Conservation (phyloP, 1,139 yeast genomes). For the Blastobotrys buckinghamii region DNA sequence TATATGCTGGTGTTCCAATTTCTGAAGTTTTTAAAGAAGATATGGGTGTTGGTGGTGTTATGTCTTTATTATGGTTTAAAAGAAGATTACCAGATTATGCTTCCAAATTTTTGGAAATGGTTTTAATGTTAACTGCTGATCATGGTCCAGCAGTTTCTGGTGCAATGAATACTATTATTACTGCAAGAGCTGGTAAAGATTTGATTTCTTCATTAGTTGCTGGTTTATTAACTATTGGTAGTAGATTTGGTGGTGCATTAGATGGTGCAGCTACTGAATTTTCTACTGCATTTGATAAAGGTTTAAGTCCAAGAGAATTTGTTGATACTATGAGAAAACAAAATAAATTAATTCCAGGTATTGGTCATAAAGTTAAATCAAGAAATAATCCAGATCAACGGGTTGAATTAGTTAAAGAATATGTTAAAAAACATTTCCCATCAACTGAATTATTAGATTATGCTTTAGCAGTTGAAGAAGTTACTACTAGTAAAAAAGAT, state of each 20-base stretch:
- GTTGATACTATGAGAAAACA: constrained; percentile 44
- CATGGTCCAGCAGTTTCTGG: constrained; percentile 46
- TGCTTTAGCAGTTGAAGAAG: constrained; percentile 45
- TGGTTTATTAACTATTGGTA: constrained; percentile 42
- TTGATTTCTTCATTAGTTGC: constrained; percentile 42
- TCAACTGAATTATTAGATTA: constrained; percentile 39
- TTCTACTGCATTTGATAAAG: constrained; percentile 40
- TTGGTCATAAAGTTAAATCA: constrained; percentile 44
- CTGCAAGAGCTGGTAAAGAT: constrained; percentile 45
- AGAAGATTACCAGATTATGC: constrained; percentile 41
- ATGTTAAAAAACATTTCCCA: constrained; percentile 42
- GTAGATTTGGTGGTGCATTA: constrained; percentile 44
- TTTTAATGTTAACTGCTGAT: constrained; percentile 44
- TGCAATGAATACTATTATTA: constrained; percentile 45
- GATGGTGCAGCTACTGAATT: constrained; percentile 45
- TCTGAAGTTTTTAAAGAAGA: constrained; percentile 44
- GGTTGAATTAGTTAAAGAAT: constrained; percentile 44
- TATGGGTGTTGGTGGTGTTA: constrained; percentile 44
- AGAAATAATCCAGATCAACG: constrained; percentile 46
- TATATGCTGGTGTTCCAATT: constrained; percentile 44
- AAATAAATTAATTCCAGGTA: constrained; percentile 44
- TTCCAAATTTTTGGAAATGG: constrained; percentile 43
- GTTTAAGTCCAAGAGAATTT: constrained; percentile 42
- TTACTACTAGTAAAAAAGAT: constrained; percentile 44
- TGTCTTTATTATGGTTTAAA: constrained; percentile 44